Evolutionary conservation across 2,329 filamentous ascomycete genomes (phyloP), one percentile per base, ranked within the genome.

Genomic region (Pyrenochaeta sp.): DNA sequence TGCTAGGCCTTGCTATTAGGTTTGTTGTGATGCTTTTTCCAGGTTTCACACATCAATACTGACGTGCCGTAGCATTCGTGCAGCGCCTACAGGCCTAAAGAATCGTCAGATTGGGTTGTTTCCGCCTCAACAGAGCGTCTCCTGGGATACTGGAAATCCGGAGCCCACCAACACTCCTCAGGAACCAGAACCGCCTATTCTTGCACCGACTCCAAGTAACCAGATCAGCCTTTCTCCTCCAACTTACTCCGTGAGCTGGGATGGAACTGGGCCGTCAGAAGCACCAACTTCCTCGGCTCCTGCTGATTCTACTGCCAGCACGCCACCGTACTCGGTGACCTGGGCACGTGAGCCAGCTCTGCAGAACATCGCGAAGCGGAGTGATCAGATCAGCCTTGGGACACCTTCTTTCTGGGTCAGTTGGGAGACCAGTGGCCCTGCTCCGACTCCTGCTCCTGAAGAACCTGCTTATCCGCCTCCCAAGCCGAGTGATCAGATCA

Each of bases 1-100:
- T 73, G 52, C 60, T 73, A 23, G 60, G 63, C 18, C 58, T 73
- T 21, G 45, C 66, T 41, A 54, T 61, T 18, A 64, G 68, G 70
- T 72, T 35, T 21, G 61, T 54, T 29, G 36, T 30, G 18, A 18
- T 39, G 27, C 2, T 12, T 30, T 46, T 10, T 29, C 7, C n/a
- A 31, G 18, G 7, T 11, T 12, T 12, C 15, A n/a, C n/a, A 21
- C 11, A 36, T 14, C 21, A 29, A 15, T 20, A 32, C 53, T 63
- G 31, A 66, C 23, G 10, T 40, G 12, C 29, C 15, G 17, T 12
- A 69, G 66, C 49, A 58, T 66, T 32, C 54, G 51, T 30, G 64
- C 67, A 42, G 45, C 63, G 20, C 65, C 67, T 35, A 60, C 64
- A 32, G 54, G 52, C 35, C 15, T 63, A 12, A 56, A 66, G 12